phyloP scores from a whole-genome alignment of 768 basidiomycete species.

The Phaeolepiota aurea region DNA sequence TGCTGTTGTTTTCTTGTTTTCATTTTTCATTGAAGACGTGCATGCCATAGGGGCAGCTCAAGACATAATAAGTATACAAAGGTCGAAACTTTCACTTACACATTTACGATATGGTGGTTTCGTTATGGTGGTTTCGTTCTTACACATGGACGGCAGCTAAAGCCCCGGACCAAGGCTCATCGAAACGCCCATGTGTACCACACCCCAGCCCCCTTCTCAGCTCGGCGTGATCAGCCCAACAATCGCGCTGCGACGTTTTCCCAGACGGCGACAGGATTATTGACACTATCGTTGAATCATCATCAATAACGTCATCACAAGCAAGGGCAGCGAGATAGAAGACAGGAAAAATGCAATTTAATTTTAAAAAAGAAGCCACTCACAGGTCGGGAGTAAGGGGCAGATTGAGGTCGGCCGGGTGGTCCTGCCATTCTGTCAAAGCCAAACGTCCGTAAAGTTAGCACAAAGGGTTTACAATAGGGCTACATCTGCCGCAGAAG shows the following conservation, averaged over 20 bases:
- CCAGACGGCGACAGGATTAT: conserved; percentile 53
- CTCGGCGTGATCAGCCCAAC: conserved; percentile 5
- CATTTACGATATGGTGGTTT: neutral
- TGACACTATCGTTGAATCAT: conserved; percentile 28
- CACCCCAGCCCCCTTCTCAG: neutral
- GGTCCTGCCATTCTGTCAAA: conserved; percentile 49
- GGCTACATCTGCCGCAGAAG: neutral
- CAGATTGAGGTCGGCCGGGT: conserved; percentile 44
- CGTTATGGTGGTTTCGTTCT: too few relatives aligned
- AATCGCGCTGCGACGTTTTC: conserved; percentile 28
- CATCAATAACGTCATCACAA: conserved; percentile 7
- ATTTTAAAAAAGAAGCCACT: conserved; percentile 16
- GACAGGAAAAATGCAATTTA: neutral
- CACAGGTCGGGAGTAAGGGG: conserved; percentile 42
- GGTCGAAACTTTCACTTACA: too few relatives aligned
- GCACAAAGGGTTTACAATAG: neutral
- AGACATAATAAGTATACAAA: too few relatives aligned
- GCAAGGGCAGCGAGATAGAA: conserved; percentile 2
- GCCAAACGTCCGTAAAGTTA: neutral
- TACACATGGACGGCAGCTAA: too few relatives aligned
- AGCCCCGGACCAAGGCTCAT: too few relatives aligned
- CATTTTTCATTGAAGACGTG: neutral
- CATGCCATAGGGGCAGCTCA: neutral
- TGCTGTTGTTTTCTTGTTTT: neutral
- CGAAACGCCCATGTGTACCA: too few relatives aligned